Conservation (phyloP, 2,329 filamentous ascomycete species). For the Fusarium pseudoanthophilum region DNA sequence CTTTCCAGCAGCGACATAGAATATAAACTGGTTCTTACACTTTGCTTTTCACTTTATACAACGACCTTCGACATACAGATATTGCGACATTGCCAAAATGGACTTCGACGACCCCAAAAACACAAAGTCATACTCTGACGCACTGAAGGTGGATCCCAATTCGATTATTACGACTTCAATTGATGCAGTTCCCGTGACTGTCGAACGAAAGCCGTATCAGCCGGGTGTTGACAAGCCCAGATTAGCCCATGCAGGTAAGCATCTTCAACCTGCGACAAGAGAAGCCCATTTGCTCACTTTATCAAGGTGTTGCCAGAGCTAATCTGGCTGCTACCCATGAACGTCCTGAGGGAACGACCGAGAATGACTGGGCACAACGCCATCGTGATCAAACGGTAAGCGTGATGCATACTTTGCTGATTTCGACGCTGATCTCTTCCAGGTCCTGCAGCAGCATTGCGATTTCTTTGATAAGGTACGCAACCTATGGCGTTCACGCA, state of each 20-base stretch:
- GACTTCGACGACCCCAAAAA: fast-evolving
- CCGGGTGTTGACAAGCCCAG: fast-evolving
- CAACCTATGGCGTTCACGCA: too few relatives aligned
- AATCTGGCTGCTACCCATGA: neutral
- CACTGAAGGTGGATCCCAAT: fast-evolving
- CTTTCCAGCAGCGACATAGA: fast-evolving
- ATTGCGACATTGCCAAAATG: neutral
- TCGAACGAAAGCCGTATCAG: neutral
- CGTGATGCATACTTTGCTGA: fast-evolving
- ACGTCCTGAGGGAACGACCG: neutral
- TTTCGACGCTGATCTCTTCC: too few relatives aligned
- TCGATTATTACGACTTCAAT: fast-evolving
- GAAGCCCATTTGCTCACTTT: fast-evolving
- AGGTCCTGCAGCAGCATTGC: neutral
- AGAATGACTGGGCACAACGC: neutral
- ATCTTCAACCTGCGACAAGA: too few relatives aligned
- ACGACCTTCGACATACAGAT: neutral
- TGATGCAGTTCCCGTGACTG: neutral
- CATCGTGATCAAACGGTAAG: fast-evolving
- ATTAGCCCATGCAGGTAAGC: neutral
- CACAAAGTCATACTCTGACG: neutral
- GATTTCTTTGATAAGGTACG: neutral
- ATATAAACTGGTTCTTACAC: neutral
- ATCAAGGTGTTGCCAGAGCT: neutral
- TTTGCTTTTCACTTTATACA: fast-evolving